These are phyloP conservation scores for Oryza meridionalis DNA, from an alignment of 176 grass and related monocot species.

Conservation along the genomic window DNA sequence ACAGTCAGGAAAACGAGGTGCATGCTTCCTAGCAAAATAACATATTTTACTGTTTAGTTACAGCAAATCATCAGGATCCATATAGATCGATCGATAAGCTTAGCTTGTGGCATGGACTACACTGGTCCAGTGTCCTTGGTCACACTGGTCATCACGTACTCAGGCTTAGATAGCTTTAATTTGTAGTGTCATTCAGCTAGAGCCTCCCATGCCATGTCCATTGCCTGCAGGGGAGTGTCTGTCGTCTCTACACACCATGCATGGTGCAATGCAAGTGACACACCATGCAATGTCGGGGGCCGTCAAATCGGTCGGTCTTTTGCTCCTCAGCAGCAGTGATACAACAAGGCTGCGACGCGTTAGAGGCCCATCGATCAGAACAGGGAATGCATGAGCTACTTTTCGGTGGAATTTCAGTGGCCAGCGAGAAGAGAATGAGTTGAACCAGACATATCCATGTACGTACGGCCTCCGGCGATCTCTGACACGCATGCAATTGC, in stretches of 20 bases:
- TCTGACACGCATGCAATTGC: too few relatives aligned
- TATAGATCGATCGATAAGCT: background rate
- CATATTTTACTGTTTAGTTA: background rate
- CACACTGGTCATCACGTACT: background rate
- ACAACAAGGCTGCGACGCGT: background rate
- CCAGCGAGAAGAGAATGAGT: background rate
- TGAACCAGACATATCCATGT: background rate
- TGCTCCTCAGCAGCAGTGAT: slow-evolving; percentile 46
- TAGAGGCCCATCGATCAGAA: background rate
- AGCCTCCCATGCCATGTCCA: background rate
- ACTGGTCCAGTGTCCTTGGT: slow-evolving; percentile 12
- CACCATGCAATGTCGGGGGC: slow-evolving; percentile 45
- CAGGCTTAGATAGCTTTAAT: background rate
- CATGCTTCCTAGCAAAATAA: slow-evolving; percentile 25
- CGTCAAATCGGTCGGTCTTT: slow-evolving; percentile 57
- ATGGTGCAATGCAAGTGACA: background rate
- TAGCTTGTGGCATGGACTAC: background rate
- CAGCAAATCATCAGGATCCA: slow-evolving; percentile 4
- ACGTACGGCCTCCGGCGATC: too few relatives aligned
- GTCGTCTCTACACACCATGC: background rate
- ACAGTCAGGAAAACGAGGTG: slow-evolving; percentile 42
- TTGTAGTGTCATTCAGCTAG: background rate
- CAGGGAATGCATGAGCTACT: background rate
- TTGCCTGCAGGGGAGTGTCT: slow-evolving; percentile 34
- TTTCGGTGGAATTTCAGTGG: background rate